Evolutionary conservation across 2,329 filamentous ascomycete genomes (phyloP).

Genomic region (Penicillium sp.): DNA sequence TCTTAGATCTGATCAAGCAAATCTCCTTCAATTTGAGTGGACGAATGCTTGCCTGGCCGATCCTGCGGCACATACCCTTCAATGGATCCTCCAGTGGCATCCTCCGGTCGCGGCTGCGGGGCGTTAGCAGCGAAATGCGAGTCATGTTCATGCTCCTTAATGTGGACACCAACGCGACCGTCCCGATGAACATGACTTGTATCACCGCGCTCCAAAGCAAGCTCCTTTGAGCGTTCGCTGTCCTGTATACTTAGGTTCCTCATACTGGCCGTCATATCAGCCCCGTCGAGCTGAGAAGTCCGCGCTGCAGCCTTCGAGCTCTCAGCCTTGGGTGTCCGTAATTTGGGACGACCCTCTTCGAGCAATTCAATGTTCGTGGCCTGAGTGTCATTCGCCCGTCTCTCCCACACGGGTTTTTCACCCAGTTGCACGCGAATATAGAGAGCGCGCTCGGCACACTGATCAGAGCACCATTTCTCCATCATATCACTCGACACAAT

Average conservation of each 20-base stretch:
- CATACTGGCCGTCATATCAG: constrained; percentile 30
- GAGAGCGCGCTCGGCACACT: constrained; percentile 72
- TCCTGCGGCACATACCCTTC: constrained; percentile 40
- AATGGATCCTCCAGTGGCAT: constrained; percentile 38
- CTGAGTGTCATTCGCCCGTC: constrained; percentile 51
- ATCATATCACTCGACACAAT: constrained; percentile 68
- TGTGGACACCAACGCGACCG: constrained; percentile 32
- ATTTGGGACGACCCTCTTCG: constrained; percentile 53
- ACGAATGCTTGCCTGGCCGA: constrained; percentile 4
- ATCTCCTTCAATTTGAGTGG: constrained; percentile 48
- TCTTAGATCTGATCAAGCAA: constrained; percentile 38
- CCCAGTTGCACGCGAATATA: constrained; percentile 86
- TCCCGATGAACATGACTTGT: constrained; percentile 21
- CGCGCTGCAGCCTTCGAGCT: constrained; percentile 15
- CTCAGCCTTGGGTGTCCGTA: constrained; percentile 17
- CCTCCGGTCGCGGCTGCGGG: constrained; percentile 33
- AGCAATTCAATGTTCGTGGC: constrained; percentile 57
- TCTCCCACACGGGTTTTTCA: constrained; percentile 80
- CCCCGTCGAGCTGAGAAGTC: neutral
- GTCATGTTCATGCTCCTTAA: constrained; percentile 31
- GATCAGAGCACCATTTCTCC: constrained; percentile 80
- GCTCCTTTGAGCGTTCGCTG: constrained; percentile 24
- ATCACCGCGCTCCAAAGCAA: constrained; percentile 37
- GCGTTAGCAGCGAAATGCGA: constrained; percentile 18
- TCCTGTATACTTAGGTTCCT: constrained; percentile 27